A percentile compares a stretch with the other conserved stretches of the same genome.
Evolutionary conservation across 805 yeast genomes (phyloP).

Genomic region (Torulaspora maleeae): DNA sequence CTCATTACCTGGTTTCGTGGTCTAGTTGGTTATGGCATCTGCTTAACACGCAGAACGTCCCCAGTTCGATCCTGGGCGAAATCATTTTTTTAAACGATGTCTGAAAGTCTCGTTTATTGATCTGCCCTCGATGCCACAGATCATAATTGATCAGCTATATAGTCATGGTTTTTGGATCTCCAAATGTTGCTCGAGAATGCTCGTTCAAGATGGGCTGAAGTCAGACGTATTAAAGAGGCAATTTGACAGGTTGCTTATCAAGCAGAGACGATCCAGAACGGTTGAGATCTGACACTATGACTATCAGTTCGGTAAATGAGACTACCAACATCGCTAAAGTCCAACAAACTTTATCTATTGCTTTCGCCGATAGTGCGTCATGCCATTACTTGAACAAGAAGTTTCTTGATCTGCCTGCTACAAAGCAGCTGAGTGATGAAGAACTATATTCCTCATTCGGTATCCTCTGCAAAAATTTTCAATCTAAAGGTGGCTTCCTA

Average conservation of each 20-base stretch:
- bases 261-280: too few relatives aligned
- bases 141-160: too few relatives aligned
- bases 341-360: conserved; percentile 25
- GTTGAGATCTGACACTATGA: neutral
- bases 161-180: too few relatives aligned
- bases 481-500: conserved; percentile 29
- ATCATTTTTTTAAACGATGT: conserved; percentile 65
- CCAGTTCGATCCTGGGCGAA: conserved; percentile 99
- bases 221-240: too few relatives aligned
- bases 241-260: too few relatives aligned
- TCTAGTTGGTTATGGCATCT: conserved; percentile 99
- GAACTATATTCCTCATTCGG: conserved; percentile 25
- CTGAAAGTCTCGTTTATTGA: too few relatives aligned
- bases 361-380: conserved; percentile 28
- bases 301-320: conserved; percentile 11
- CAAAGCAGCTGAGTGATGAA: conserved; percentile 21
- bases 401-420: conserved; percentile 26
- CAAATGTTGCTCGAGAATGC: too few relatives aligned
- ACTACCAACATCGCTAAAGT: conserved; percentile 28
- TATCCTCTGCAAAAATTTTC: conserved; percentile 25
- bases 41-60: conserved; percentile 99
- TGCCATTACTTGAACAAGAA: conserved; percentile 32
- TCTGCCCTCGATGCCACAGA: too few relatives aligned
- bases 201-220: too few relatives aligned
- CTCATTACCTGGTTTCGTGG: conserved; percentile 80